phyloP scores from a whole-genome alignment of 1,284 basidiomycete species.

The Moniliophthora roreri region DNA sequence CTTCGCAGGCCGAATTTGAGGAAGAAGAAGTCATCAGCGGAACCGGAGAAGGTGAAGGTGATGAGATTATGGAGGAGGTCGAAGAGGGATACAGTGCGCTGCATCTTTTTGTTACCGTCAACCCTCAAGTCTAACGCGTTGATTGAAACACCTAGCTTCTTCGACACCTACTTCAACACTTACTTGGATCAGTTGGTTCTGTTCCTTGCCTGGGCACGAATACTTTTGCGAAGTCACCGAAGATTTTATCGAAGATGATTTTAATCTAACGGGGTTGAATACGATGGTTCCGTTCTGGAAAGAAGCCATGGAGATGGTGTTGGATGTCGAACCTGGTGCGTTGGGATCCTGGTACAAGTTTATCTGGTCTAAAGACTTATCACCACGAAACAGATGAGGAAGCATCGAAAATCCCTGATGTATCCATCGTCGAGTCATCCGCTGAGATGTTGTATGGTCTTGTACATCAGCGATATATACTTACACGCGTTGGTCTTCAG shows the following conservation, averaged over 20 bases:
- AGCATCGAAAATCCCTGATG: slow-evolving; percentile 87
- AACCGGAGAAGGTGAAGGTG: slow-evolving; percentile 57
- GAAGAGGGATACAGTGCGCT: slow-evolving; percentile 70
- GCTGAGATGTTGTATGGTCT: slow-evolving; percentile 97
- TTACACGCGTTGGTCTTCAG: slow-evolving; percentile 91
- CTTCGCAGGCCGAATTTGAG: slow-evolving; percentile 46
- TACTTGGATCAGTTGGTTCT: slow-evolving; percentile 99
- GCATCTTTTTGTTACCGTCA: slow-evolving; percentile 16
- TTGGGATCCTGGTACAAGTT: neutral
- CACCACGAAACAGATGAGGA: slow-evolving; percentile 73
- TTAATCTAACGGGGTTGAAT: slow-evolving; percentile 96
- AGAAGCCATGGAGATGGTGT: slow-evolving; percentile 99
- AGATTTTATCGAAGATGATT: slow-evolving; percentile 99
- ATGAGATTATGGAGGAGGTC: slow-evolving; percentile 69
- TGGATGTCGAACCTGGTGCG: slow-evolving; percentile 98
- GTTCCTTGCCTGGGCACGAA: slow-evolving; percentile 96
- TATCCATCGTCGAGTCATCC: slow-evolving; percentile 97
- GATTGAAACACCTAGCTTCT: slow-evolving; percentile 52
- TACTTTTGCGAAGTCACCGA: slow-evolving; percentile 98
- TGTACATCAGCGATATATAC: slow-evolving; percentile 96
- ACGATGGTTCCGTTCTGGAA: slow-evolving; percentile 98
- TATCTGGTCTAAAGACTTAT: neutral
- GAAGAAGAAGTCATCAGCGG: slow-evolving; percentile 54
- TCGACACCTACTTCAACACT: slow-evolving; percentile 84
- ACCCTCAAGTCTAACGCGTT: slow-evolving; percentile 14